Conservation (phyloP, 2,329 filamentous ascomycete species). For the Penicillium sp. region DNA sequence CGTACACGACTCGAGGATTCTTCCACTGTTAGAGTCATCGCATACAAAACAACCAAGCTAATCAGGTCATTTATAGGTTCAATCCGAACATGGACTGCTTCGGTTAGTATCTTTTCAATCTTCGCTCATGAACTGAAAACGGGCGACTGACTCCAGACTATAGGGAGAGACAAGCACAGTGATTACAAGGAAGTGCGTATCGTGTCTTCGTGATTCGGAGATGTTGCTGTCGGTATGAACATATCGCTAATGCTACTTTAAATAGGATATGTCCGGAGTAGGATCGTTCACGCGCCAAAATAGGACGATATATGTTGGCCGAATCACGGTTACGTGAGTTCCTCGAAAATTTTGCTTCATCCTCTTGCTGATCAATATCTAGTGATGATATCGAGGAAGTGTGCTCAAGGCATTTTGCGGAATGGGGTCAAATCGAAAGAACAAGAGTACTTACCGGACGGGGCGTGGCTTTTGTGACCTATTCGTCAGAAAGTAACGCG, state of each 20-base stretch:
- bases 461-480: conserved; percentile 92
- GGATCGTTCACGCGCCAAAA: conserved; percentile 87
- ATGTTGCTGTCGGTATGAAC: not conserved
- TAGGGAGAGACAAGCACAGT: conserved; percentile 15
- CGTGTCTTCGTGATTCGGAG: not conserved
- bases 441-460: conserved; percentile 76
- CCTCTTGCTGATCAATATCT: not conserved
- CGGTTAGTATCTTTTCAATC: conserved; percentile 69
- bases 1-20: not conserved
- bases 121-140: not conserved
- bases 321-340: conserved; percentile 39
- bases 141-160: not conserved
- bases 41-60: not conserved
- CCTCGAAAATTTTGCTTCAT: not conserved
- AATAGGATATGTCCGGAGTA: conserved; percentile 70
- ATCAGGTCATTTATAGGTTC: conserved; percentile 40
- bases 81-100: conserved; percentile 94
- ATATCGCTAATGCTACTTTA: not conserved
- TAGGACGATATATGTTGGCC: conserved; percentile 81
- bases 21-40: not conserved
- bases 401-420: conserved; percentile 85
- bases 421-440: conserved; percentile 84
- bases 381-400: conserved; percentile 92
- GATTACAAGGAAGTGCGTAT: conserved; percentile 17
- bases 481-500: conserved; percentile 67